Evolutionary conservation across 805 yeast genomes (phyloP).

Genomic region (Candida ponderosae): DNA sequence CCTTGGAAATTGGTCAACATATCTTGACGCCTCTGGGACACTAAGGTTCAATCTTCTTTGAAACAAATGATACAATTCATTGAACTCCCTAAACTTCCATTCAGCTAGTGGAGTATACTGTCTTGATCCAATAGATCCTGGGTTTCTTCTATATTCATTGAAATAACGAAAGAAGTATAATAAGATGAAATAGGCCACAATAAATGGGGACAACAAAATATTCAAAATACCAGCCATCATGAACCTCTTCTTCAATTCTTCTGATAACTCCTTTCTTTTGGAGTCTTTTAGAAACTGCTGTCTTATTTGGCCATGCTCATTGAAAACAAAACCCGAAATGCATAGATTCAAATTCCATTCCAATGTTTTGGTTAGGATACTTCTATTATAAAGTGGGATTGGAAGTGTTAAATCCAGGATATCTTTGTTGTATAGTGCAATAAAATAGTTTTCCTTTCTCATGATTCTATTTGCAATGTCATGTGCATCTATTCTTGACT

Average conservation of each 20-base stretch:
- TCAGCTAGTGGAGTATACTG: conserved; percentile 92
- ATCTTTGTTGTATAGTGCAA: conserved; percentile 79
- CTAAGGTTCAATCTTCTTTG: conserved; percentile 72
- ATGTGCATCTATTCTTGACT: conserved; percentile 79
- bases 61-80: conserved; percentile 87
- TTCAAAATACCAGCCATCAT: conserved; percentile 83
- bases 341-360: conserved; percentile 94
- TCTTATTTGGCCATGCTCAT: conserved; percentile 74
- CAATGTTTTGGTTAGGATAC: conserved; percentile 68
- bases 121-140: conserved; percentile 72
- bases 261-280: conserved; percentile 56
- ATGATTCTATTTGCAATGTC: conserved; percentile 92
- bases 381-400: conserved; percentile 33
- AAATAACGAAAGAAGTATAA: conserved; percentile 86
- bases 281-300: conserved; percentile 62
- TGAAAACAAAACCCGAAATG: conserved; percentile 78
- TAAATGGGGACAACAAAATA: conserved; percentile 75
- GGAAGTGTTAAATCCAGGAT: conserved; percentile 61
- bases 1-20: conserved; percentile 88
- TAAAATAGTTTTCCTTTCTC: conserved; percentile 91
- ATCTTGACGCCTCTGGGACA: conserved; percentile 69
- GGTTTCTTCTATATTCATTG: conserved; percentile 86
- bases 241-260: conserved; percentile 71
- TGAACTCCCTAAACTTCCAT: conserved; percentile 92
- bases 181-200: conserved; percentile 74